These are phyloP conservation scores for Dissophora ornata DNA, from an alignment of 192 early-diverging fungal genomes.

Conservation along the genomic window DNA sequence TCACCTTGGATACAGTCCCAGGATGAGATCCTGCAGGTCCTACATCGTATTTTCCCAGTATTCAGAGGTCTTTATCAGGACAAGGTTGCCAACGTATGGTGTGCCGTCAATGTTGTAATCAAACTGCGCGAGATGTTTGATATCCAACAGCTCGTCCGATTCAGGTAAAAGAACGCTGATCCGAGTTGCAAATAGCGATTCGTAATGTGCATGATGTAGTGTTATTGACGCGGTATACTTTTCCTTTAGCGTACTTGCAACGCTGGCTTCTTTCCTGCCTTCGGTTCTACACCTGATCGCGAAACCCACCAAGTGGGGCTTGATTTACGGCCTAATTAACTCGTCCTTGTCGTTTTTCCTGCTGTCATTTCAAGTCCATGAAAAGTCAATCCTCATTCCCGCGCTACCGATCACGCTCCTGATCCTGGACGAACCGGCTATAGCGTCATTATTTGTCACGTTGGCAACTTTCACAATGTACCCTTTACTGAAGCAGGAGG, in stretches of 20 bases:
- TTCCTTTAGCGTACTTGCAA: conserved; percentile 67
- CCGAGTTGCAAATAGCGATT: too few relatives aligned
- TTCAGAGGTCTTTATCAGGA: conserved; percentile 96
- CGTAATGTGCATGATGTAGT: too few relatives aligned
- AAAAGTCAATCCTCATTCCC: conserved; percentile 95
- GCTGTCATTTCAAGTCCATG: conserved; percentile 98
- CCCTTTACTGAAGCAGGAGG: conserved; percentile 86
- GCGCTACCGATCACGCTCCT: conserved; percentile 80
- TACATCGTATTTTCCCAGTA: conserved; percentile 91
- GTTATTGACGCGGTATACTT: too few relatives aligned
- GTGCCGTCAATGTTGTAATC: conserved; percentile 85
- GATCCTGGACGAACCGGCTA: conserved; percentile 73
- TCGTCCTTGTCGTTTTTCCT: conserved; percentile 92
- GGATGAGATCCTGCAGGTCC: conserved; percentile 77
- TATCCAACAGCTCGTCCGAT: conserved; percentile 66
- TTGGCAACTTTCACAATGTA: conserved; percentile 86
- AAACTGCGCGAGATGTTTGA: conserved; percentile 81
- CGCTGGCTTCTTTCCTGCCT: conserved; percentile 78
- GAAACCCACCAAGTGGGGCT: conserved; percentile 59
- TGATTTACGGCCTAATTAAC: conserved; percentile 81
- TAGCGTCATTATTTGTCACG: conserved; percentile 77
- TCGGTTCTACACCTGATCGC: conserved; percentile 74
- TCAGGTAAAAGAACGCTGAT: conserved; percentile 65
- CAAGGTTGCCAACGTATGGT: conserved; percentile 99
- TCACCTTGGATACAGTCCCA: conserved; percentile 74